A percentile compares a stretch with the other conserved stretches of the same genome.
Conservation (phyloP, 2,329 filamentous ascomycete genomes). For the Penicillium sp. region DNA sequence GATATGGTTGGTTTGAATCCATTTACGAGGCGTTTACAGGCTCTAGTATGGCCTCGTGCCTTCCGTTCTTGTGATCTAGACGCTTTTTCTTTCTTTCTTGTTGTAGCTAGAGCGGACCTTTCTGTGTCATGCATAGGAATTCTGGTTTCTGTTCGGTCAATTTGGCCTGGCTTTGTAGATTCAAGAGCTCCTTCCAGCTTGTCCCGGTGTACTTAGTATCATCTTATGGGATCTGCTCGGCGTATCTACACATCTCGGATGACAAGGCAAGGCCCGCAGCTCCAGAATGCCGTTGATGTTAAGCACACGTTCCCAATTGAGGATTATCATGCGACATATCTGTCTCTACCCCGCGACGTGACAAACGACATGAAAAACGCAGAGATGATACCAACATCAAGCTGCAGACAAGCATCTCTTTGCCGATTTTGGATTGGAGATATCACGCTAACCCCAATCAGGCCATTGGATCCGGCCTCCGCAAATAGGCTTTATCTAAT, state of each 20-base stretch:
- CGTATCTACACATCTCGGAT: background rate
- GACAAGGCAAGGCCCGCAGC: background rate
- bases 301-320: background rate
- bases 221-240: background rate
- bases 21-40: constrained; percentile 21
- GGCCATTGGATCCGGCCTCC: constrained; percentile 59
- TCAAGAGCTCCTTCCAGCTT: background rate
- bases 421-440: constrained; percentile 14
- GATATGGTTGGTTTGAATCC: constrained; percentile 29
- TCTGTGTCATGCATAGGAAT: constrained; percentile 7
- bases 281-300: background rate
- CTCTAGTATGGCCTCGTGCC: constrained; percentile 6
- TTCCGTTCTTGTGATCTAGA: constrained; percentile 13
- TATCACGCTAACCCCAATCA: constrained; percentile 48
- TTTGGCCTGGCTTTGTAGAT: background rate
- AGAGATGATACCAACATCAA: background rate
- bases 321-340: background rate
- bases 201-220: background rate
- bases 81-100: constrained; percentile 3
- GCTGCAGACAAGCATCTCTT: constrained; percentile 19
- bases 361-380: constrained; percentile 1
- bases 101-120: constrained; percentile 7
- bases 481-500: constrained; percentile 19
- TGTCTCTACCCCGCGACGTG: background rate
- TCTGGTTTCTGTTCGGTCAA: background rate